Base-by-base conservation (phyloP, 768 basidiomycete species). In the Mycena olivaceomarginata region DNA sequence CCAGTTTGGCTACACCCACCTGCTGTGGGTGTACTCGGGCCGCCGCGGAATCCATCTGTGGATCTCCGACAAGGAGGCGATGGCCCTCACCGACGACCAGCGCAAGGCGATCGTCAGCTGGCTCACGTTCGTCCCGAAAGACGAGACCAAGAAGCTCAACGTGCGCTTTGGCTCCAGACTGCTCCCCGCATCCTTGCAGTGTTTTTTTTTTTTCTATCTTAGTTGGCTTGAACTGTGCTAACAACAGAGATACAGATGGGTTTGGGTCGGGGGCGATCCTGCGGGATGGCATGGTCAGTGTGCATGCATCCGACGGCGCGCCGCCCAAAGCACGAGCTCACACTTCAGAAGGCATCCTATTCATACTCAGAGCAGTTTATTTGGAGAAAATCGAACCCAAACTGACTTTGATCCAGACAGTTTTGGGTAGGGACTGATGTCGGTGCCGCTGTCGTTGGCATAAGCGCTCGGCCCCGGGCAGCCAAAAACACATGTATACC, bases 1-100 rank as follows among this genome's bases (percentile, higher is more conserved):
- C 20, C 96, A 98, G 79, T 99, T 98, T 83, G 98, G 97, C 9
- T 99, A 95, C 85, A 87, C 91, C 60, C 94, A 97, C 81, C 91
- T 99, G 40, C 89, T 99, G 13, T 99, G 98, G 98, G 98, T 99
- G 41, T 99, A 99, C 85, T 99, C 98, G 11, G 98, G 98, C 74
- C 94, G 98, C 46, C 95, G 98, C 86, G 98, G 98, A 68, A 99
- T 99, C 80, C 98, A 99, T 89, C 90, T 97, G 84, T 99, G 98
- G 98, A 93, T 99, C 77, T 96, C 95, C 3, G 98, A 99, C 85
- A 87, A 90, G 46, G 92, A 94, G 72, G 98, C 98, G 2, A 91
- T 99, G 89, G 93, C 91, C 70, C 89, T 99, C 64, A 98, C 96
- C 12, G 98, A 99, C 82, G 96, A 98, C 71, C 94, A 98, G 85